These are phyloP conservation scores for Dichotomocladium elegans DNA, from an alignment of 371 early-diverging fungal species.

Conservation along the genomic window DNA sequence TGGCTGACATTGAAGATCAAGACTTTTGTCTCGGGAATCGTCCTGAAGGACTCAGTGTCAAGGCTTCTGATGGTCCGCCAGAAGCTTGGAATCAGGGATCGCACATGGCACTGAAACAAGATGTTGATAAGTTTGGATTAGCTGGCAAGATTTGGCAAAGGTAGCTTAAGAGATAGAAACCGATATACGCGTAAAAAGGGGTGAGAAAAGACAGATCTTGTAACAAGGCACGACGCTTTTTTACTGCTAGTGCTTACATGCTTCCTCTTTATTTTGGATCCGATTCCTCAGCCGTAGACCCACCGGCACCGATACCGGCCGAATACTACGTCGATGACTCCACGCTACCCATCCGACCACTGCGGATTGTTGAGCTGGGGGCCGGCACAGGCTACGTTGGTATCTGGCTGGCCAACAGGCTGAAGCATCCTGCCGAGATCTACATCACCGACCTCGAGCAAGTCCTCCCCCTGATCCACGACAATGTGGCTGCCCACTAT, in stretches of 20 bases:
- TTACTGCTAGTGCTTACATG: conserved; percentile 34
- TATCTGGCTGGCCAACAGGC: conserved; percentile 46
- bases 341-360: conserved; percentile 10
- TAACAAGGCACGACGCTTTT: background rate
- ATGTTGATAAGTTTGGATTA: conserved; percentile 37
- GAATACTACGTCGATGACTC: conserved; percentile 11
- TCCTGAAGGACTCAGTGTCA: conserved; percentile 39
- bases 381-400: conserved; percentile 62
- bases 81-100: conserved; percentile 1
- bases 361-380: conserved; percentile 41
- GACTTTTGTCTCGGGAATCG: conserved; percentile 36
- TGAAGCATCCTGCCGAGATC: conserved; percentile 30
- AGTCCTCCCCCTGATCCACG: conserved; percentile 49
- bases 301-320: conserved; percentile 21
- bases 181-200: background rate
- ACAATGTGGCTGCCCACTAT: conserved; percentile 32
- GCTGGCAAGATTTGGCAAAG: conserved; percentile 55
- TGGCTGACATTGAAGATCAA: conserved; percentile 9
- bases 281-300: conserved; percentile 24
- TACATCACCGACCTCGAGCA: conserved; percentile 54
- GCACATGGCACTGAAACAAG: conserved; percentile 30
- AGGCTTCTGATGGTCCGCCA: conserved; percentile 31
- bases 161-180: conserved; percentile 6
- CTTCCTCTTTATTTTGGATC: too few species aligned
- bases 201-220: background rate